Percentiles rank a stretch among this genome's conserved stretches.
These are phyloP conservation scores for Elsinoe perseae DNA, from an alignment of 2,329 filamentous ascomycete species.

Conservation along the genomic window DNA sequence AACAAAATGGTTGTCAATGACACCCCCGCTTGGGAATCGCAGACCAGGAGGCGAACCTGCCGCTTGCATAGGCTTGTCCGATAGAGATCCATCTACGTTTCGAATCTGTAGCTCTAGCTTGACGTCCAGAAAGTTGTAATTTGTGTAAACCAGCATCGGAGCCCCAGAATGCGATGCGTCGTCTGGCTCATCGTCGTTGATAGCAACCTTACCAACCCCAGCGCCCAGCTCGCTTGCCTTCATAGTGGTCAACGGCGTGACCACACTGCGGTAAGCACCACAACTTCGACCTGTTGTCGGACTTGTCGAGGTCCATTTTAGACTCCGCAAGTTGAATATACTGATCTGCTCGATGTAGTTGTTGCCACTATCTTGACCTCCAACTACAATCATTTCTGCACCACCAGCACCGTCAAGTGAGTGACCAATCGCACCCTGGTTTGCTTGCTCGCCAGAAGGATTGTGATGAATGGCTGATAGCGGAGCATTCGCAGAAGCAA, in stretches of 20 bases:
- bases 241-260: constrained; percentile 67
- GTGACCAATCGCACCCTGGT: constrained; percentile 80
- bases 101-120: constrained; percentile 91
- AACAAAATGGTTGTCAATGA: constrained; percentile 94
- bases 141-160: constrained; percentile 93
- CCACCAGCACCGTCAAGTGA: constrained; percentile 85
- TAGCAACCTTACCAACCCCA: constrained; percentile 37
- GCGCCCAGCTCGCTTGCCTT: constrained; percentile 60
- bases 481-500: constrained; percentile 75
- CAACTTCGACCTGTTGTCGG: constrained; percentile 75
- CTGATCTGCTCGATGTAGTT: constrained; percentile 99
- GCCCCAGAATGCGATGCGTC: constrained; percentile 38
- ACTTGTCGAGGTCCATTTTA: constrained; percentile 92
- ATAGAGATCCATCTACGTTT: constrained; percentile 70
- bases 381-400: constrained; percentile 94
- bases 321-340: constrained; percentile 88
- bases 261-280: constrained; percentile 91
- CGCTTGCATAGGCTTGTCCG: constrained; percentile 83
- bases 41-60: constrained; percentile 83
- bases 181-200: constrained; percentile 27
- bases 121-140: constrained; percentile 97
- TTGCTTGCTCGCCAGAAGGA: constrained; percentile 69
- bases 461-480: constrained; percentile 86
- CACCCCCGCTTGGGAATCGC: constrained; percentile 88
- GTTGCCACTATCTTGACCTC: constrained; percentile 93